Evolutionary conservation across 1,284 basidiomycete species (phyloP).

Genomic region (Acaromyces ingoldii): DNA sequence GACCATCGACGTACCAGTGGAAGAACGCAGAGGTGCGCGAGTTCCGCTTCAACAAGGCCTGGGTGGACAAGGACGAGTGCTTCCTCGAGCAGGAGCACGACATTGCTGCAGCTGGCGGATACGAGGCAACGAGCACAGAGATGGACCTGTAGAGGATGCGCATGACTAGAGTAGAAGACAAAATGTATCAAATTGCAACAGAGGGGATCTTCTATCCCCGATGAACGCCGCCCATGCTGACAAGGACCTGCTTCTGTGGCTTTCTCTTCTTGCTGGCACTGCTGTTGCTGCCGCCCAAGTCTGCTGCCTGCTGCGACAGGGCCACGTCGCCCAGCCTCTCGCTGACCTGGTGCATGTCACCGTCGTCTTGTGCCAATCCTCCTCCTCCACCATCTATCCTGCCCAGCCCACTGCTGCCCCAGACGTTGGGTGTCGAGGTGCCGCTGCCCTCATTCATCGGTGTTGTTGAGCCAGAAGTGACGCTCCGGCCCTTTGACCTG

Average conservation of each 20-base stretch:
- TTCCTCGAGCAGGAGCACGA: slow-evolving; percentile 28
- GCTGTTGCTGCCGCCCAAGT: neutral
- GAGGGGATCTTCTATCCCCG: neutral
- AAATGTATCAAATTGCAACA: no score
- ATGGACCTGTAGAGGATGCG: no score
- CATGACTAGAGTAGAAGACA: no score
- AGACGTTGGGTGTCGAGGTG: neutral
- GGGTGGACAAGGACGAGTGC: slow-evolving; percentile 30
- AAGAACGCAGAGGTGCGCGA: slow-evolving; percentile 48
- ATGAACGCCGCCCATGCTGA: slow-evolving; percentile 30
- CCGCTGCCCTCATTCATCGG: slow-evolving; percentile 2
- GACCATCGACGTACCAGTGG: slow-evolving; percentile 22
- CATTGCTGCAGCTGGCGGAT: slow-evolving; percentile 35
- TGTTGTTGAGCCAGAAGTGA: neutral
- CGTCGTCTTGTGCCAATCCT: no score
- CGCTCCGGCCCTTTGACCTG: neutral
- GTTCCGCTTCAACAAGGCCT: slow-evolving; percentile 36
- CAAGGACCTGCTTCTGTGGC: slow-evolving; percentile 24
- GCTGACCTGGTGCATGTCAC: neutral
- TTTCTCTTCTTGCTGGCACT: slow-evolving; percentile 18
- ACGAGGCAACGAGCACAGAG: slow-evolving; percentile 35
- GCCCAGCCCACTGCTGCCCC: neutral
- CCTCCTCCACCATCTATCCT: slow-evolving; percentile 1
- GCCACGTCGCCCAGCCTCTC: neutral
- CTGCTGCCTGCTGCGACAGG: no score